Evolutionary conservation across 1,139 yeast species (phyloP).

Genomic region (Scheffersomyces parashehatae): DNA sequence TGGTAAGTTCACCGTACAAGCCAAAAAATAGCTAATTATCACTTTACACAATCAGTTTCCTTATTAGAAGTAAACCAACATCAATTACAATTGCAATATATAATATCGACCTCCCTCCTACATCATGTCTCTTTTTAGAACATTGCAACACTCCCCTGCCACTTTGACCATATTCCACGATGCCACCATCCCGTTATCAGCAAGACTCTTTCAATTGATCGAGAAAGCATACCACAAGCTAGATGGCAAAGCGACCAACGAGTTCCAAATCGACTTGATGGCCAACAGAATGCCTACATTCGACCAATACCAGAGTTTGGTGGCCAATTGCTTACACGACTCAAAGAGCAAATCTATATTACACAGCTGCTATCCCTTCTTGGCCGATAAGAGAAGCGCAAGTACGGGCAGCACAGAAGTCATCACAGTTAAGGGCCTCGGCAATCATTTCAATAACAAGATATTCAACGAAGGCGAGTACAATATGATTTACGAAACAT

Average conservation of each 20-base stretch:
- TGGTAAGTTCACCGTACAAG: no score
- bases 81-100: no score
- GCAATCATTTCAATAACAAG: conserved; percentile 12
- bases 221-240: conserved; percentile 32
- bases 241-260: conserved; percentile 23
- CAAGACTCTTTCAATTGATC: conserved; percentile 31
- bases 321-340: conserved; percentile 29
- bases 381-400: conserved; percentile 24
- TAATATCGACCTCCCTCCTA: no score
- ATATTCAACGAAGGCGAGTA: conserved; percentile 43
- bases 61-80: no score
- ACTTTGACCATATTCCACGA: conserved; percentile 47
- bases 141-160: conserved; percentile 47
- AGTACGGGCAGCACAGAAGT: conserved; percentile 16
- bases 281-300: conserved; percentile 46
- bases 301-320: conserved; percentile 39
- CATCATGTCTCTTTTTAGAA: conserved; percentile 40
- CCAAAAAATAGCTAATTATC: no score
- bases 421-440: conserved; percentile 29
- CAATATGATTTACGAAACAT: conserved; percentile 41
- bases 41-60: no score
- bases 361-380: conserved; percentile 40
- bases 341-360: conserved; percentile 27
- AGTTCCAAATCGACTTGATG: conserved; percentile 41
- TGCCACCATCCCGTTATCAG: conserved; percentile 34